A percentile compares a stretch with the other conserved stretches of the same genome.
These are phyloP conservation scores for Psilocybe tampanensis DNA, from an alignment of 768 basidiomycete species.

Conservation along the genomic window DNA sequence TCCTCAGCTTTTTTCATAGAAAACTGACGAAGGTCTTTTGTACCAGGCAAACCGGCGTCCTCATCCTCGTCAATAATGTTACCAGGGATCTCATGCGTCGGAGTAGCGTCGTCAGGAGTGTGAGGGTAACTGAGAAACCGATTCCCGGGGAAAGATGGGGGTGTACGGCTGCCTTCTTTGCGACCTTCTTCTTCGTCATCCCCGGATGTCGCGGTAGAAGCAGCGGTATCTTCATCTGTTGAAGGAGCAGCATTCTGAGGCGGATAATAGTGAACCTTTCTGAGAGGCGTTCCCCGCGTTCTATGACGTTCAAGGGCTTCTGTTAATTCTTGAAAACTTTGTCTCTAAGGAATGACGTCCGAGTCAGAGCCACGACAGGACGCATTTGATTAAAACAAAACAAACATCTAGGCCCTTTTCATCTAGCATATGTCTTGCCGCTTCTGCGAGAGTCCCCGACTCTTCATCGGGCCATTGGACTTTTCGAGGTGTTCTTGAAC, in stretches of 20 bases:
- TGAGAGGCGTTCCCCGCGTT: slow-evolving; percentile 19
- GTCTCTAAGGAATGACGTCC: slow-evolving; percentile 34
- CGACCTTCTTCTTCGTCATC: neutral
- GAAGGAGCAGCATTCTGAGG: slow-evolving; percentile 20
- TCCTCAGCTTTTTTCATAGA: slow-evolving; percentile 38
- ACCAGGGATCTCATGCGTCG: slow-evolving; percentile 45
- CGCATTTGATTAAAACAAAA: neutral
- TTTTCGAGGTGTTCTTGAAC: slow-evolving; percentile 49
- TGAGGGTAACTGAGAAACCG: slow-evolving; percentile 4
- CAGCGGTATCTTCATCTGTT: neutral
- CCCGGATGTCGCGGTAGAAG: neutral
- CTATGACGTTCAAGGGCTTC: slow-evolving; percentile 55
- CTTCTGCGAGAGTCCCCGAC: slow-evolving; percentile 1
- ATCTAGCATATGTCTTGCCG: slow-evolving; percentile 47
- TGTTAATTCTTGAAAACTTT: slow-evolving; percentile 45
- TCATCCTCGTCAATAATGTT: slow-evolving; percentile 65
- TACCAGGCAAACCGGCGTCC: slow-evolving; percentile 57
- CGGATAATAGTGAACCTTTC: slow-evolving; percentile 32
- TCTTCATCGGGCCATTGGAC: slow-evolving; percentile 51
- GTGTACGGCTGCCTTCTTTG: neutral
- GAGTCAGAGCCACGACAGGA: no score
- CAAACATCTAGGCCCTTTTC: slow-evolving; percentile 57
- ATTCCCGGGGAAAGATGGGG: slow-evolving; percentile 1
- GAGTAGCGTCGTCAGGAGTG: slow-evolving; percentile 22
- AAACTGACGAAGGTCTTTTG: slow-evolving; percentile 26